Evolutionary conservation across 345 rosid genomes (phyloP).

Genomic region (Gynandropsis gynandra): DNA sequence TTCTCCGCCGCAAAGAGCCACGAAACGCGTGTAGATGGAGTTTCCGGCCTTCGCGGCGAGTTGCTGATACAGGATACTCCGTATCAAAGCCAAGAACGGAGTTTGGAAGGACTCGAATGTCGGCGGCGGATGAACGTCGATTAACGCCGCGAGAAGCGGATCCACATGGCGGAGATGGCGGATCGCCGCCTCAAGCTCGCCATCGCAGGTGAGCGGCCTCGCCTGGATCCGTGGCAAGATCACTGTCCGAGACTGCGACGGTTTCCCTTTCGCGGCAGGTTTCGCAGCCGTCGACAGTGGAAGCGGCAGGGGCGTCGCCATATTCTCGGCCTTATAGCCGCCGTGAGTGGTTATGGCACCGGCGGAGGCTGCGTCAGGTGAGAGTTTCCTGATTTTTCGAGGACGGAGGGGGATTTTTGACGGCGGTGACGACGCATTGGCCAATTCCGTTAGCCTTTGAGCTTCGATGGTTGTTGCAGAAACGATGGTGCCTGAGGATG

Average conservation of each 20-base stretch:
- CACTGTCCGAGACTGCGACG: constrained; percentile 32
- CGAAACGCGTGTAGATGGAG: constrained; percentile 83
- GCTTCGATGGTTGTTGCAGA: constrained; percentile 24
- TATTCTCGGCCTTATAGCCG: constrained; percentile 24
- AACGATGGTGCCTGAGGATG: constrained; percentile 20
- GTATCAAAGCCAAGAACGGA: constrained; percentile 79
- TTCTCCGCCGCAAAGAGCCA: constrained; percentile 75
- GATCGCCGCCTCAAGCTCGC: constrained; percentile 75
- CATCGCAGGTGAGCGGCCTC: constrained; percentile 70
- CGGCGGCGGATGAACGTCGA: constrained; percentile 64
- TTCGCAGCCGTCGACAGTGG: constrained; percentile 26
- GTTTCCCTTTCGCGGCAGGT: constrained; percentile 21
- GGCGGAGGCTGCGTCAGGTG: constrained; percentile 38
- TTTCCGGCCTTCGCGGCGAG: constrained; percentile 80
- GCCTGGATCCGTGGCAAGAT: constrained; percentile 43
- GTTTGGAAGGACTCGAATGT: constrained; percentile 67
- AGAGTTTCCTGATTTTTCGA: constrained; percentile 68
- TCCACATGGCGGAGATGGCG: constrained; percentile 69
- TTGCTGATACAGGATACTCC: constrained; percentile 90
- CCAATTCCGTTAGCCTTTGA: constrained; percentile 26
- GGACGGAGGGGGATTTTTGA: constrained; percentile 93
- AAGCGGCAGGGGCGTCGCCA: no score
- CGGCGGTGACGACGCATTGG: constrained; percentile 47
- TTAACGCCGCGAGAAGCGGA: constrained; percentile 58
- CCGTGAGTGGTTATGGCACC: constrained; percentile 11